Evolutionary conservation across 768 basidiomycete species (phyloP).

Genomic region (Tulasnella sp.): DNA sequence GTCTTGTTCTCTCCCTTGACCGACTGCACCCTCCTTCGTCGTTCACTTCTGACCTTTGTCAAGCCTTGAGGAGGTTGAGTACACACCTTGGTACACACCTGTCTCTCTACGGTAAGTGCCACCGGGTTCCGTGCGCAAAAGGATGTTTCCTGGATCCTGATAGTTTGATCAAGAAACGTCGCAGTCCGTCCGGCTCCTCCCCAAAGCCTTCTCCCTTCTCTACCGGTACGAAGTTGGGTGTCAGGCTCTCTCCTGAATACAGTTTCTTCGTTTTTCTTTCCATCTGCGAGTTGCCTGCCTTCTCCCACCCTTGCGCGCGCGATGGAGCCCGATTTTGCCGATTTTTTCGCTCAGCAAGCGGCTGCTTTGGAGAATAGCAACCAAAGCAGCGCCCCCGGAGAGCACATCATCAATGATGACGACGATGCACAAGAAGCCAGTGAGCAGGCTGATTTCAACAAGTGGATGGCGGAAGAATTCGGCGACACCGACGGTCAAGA

Average conservation of each 20-base stretch:
- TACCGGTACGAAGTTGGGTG: constrained; percentile 1
- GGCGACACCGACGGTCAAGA: not conserved
- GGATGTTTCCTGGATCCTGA: not conserved
- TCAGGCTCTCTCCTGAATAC: constrained; percentile 8
- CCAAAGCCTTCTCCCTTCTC: not conserved
- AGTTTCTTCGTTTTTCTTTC: constrained; percentile 2
- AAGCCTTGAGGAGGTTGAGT: not conserved
- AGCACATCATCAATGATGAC: not conserved
- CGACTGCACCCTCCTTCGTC: not conserved
- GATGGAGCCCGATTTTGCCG: constrained; percentile 18
- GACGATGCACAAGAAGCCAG: not conserved
- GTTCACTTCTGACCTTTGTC: not conserved
- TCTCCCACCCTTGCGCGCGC: constrained; percentile 11
- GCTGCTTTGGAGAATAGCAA: not conserved
- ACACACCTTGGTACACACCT: not conserved
- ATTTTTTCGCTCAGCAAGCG: constrained; percentile 16
- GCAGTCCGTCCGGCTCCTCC: not conserved
- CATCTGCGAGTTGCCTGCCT: not conserved
- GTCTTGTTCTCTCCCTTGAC: not conserved
- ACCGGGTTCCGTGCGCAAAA: not conserved
- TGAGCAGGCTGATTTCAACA: constrained; percentile 1
- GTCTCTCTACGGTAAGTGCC: not conserved
- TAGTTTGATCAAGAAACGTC: not conserved
- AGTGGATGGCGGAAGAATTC: constrained; percentile 1
- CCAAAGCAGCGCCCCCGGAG: not conserved